Evolutionary conservation across 768 basidiomycete species (phyloP).

Genomic region (Rhizopogon salebrosus): DNA sequence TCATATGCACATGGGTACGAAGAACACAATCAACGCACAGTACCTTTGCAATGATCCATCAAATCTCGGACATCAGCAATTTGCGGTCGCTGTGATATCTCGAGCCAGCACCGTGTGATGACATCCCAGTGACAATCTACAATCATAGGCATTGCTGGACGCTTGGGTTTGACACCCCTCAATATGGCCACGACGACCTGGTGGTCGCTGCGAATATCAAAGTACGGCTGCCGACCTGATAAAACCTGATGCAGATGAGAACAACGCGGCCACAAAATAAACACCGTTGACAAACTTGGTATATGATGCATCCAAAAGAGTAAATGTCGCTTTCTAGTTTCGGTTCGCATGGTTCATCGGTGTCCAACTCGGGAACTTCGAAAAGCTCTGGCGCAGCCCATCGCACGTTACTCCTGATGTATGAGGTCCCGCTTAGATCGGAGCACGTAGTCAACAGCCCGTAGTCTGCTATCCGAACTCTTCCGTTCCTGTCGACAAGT

Average conservation of each 20-base stretch:
- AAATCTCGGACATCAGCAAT: not conserved
- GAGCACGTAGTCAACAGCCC: slow-evolving; percentile 29
- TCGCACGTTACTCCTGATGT: slow-evolving; percentile 35
- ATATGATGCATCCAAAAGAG: too few relatives aligned
- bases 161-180: not conserved
- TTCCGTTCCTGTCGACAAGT: slow-evolving; percentile 34
- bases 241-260: not conserved
- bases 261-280: too few relatives aligned
- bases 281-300: not conserved
- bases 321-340: not conserved
- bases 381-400: slow-evolving; percentile 40
- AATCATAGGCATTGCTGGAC: not conserved
- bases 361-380: slow-evolving; percentile 21
- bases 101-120: slow-evolving; percentile 3
- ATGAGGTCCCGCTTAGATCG: slow-evolving; percentile 20
- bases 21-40: not conserved
- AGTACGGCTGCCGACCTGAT: slow-evolving; percentile 12
- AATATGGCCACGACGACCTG: slow-evolving; percentile 4
- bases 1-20: too few relatives aligned
- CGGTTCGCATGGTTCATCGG: not conserved
- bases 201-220: slow-evolving; percentile 9
- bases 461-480: slow-evolving; percentile 37
- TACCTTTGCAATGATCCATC: not conserved
- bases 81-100: not conserved
- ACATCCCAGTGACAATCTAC: slow-evolving; percentile 1